Base-by-base conservation (phyloP, 352 stramenopile species). In the Phytophthora ohioensis region DNA sequence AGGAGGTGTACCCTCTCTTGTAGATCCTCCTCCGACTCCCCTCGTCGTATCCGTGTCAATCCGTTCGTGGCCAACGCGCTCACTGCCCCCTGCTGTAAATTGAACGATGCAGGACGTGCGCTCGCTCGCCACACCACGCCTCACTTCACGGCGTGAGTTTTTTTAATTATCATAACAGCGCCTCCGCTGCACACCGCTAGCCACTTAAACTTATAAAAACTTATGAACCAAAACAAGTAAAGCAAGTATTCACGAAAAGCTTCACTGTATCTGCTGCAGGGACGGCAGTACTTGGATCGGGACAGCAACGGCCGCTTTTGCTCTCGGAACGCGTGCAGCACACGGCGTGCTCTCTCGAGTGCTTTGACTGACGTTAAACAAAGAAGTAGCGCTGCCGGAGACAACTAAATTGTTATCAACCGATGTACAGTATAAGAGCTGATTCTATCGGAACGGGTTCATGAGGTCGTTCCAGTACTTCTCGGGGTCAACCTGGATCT, bases 371-470 rank as follows among this genome's bases (percentile, higher is more conserved):
- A 27, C 21, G 21, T 27, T 27, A 27, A 27, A 27, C 21, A 27
- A 27, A 27, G 21, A 27, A 27, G 21, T 27, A 27, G 21, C 21
- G 21, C 21, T 21, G 21, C 21, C 21, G 21, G 21, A 27, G 21
- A 27, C 21, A 27, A 27, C 21, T 27, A 27, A 27, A 27, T 27
- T 27, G 21, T 27, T 27, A 27, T 39, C 35, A 39, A 39, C 7
- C 35, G 35, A 12, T 39, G 35, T 39, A 39, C 7, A 7, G 71
- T 93, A 92, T 58, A 95, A 92, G 38, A 92, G 71, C 67, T 92
- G 82, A 59, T 93, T 92, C 70, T 93, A 84, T 30, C 78, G 73
- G 64, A 95, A 95, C 32, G 79, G 69, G 51, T 95, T 95, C 65
- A 81, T 80, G 55, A 91, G 68, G 67, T 95, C 76, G 68, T 86